Conservation (phyloP, 345 rosid species). For the Iberis pinnata region DNA sequence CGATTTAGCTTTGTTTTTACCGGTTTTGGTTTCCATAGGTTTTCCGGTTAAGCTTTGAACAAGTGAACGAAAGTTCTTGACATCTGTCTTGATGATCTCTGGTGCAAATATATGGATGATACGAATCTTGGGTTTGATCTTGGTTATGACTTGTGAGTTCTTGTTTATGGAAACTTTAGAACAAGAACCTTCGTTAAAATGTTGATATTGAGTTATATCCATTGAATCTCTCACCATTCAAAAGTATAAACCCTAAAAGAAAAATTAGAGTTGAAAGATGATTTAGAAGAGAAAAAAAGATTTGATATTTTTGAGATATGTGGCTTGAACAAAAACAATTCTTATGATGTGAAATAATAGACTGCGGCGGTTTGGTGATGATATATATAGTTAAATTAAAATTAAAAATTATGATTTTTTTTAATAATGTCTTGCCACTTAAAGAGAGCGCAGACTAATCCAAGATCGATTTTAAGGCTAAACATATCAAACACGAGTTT, state of each 20-base stretch:
- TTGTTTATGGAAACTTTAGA: constrained; percentile 41
- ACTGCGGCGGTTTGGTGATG: constrained; percentile 23
- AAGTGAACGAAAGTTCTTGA: constrained; percentile 67
- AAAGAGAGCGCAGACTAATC: too few relatives aligned
- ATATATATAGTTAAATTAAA: constrained; percentile 8
- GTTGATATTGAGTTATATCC: constrained; percentile 24
- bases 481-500: too few relatives aligned
- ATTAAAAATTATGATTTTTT: background rate
- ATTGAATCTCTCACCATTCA: constrained; percentile 25
- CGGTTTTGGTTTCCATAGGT: constrained; percentile 30
- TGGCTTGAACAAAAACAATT: constrained; percentile 24
- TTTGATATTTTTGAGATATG: constrained; percentile 2
- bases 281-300: too few relatives aligned
- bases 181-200: constrained; percentile 23
- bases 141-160: constrained; percentile 48
- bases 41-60: constrained; percentile 89
- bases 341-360: constrained; percentile 19
- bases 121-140: constrained; percentile 70
- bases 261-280: too few relatives aligned
- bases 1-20: constrained; percentile 16
- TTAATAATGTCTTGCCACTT: too few relatives aligned
- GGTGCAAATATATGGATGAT: constrained; percentile 90
- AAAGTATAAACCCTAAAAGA: background rate
- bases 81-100: constrained; percentile 89
- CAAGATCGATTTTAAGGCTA: too few relatives aligned